Percentiles rank a stretch among this genome's conserved stretches.
Evolutionary conservation across 176 grass and related monocot species (phyloP).

Genomic region (Dendrocalamus sinicus): DNA sequence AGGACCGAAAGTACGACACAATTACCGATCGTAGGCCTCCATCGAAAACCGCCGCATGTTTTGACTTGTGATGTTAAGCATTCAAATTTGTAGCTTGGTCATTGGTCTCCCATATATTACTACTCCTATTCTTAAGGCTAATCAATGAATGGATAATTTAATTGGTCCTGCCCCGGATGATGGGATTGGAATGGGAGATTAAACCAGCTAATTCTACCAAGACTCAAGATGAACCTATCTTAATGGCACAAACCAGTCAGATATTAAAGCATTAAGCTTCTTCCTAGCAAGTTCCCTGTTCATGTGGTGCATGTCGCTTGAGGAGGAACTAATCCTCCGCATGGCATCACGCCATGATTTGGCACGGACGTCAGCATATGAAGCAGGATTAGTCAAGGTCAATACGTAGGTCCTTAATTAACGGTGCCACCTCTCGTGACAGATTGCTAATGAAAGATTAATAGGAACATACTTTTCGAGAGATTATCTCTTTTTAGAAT

Average conservation of each 20-base stretch:
- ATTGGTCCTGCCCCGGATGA: neutral
- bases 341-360: neutral
- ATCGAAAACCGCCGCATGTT: neutral
- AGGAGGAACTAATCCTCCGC: neutral
- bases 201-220: neutral
- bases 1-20: neutral
- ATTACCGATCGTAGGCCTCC: neutral
- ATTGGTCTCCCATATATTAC: neutral
- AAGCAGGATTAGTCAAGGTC: neutral
- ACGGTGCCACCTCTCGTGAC: neutral
- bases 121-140: neutral
- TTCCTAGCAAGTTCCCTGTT: neutral
- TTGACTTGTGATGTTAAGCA: neutral
- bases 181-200: neutral
- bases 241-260: neutral
- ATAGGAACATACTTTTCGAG: neutral
- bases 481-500: neutral
- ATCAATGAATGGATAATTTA: neutral
- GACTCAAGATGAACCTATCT: neutral
- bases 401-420: too few relatives aligned
- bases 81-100: neutral
- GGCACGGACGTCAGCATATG: neutral
- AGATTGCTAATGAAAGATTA: neutral
- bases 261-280: neutral
- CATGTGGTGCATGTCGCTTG: neutral